Evolutionary conservation across 352 stramenopile species (phyloP).

Genomic region (Pythium diclinum): DNA sequence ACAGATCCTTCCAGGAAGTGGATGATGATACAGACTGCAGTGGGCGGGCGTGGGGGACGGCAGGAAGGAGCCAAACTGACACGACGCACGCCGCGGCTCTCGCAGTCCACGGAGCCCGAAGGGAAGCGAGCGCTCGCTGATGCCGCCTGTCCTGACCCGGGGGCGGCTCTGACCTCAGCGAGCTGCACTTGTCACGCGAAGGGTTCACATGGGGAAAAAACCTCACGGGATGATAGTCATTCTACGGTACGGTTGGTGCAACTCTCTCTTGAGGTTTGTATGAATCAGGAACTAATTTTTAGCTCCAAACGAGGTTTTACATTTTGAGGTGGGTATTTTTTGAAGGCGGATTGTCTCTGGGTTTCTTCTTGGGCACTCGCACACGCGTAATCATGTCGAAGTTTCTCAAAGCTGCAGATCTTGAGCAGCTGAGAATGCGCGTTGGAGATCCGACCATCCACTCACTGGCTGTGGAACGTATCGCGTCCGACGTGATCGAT

Average conservation of each 20-base stretch:
- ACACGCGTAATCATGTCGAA: conserved; percentile 3
- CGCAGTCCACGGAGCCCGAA: not conserved
- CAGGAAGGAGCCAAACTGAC: conserved; percentile 12
- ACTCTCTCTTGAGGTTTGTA: not conserved
- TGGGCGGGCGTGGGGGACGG: not conserved
- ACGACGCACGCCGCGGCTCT: not conserved
- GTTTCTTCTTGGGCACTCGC: not conserved
- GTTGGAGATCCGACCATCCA: not conserved
- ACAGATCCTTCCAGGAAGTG: not conserved
- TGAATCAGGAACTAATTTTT: not conserved
- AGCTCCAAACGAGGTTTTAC: conserved; percentile 1
- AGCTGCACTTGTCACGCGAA: conserved; percentile 1
- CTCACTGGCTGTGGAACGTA: not conserved
- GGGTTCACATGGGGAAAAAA: conserved; percentile 1
- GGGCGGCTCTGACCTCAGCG: not conserved
- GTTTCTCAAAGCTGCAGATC: not conserved
- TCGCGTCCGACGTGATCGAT: not conserved
- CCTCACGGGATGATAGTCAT: not conserved
- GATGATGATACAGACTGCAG: not conserved
- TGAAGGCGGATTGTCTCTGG: not conserved
- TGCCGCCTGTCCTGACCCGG: not conserved
- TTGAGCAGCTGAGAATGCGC: not conserved
- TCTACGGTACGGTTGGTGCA: not conserved
- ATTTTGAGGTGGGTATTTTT: not conserved
- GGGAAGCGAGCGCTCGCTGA: not conserved